Percentiles rank a stretch among this genome's conserved stretches.
Evolutionary conservation across 768 basidiomycete genomes (phyloP).

Genomic region (Psilocybe cyanescens): DNA sequence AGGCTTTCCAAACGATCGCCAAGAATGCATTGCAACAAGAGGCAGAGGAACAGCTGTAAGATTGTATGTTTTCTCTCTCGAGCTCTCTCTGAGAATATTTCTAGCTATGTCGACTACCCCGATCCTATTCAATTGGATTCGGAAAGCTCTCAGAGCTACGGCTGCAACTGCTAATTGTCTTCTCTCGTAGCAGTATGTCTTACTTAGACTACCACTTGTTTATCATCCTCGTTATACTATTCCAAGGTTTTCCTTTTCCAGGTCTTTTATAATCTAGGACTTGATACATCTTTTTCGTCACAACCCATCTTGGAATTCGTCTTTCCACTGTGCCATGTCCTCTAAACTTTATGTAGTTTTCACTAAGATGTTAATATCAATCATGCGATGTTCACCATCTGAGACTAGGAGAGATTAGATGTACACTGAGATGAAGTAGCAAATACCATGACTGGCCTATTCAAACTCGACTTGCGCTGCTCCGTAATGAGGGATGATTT

Average conservation of each 20-base stretch:
- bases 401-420: neutral
- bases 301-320: slow-evolving; percentile 4
- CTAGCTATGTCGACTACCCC: slow-evolving; percentile 96
- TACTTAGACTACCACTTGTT: slow-evolving; percentile 4
- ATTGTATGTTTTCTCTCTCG: slow-evolving; percentile 10
- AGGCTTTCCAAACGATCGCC: slow-evolving; percentile 99
- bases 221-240: slow-evolving; percentile 12
- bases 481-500: no score
- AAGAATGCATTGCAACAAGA: slow-evolving; percentile 99
- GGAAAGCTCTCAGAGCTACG: slow-evolving; percentile 88
- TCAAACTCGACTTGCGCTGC: no score
- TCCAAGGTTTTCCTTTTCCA: slow-evolving; percentile 5
- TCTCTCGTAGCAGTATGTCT: slow-evolving; percentile 5
- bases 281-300: slow-evolving; percentile 6
- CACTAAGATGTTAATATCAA: neutral
- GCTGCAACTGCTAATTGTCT: slow-evolving; percentile 78
- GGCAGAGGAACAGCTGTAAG: slow-evolving; percentile 90
- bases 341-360: slow-evolving; percentile 5
- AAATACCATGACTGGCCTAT: no score
- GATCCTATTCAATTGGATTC: slow-evolving; percentile 98
- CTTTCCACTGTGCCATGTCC: slow-evolving; percentile 4
- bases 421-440: no score
- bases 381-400: neutral
- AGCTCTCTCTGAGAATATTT: slow-evolving; percentile 2
- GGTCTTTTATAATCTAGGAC: slow-evolving; percentile 16